Base-by-base conservation (phyloP, 2,329 filamentous ascomycete species). In the Leptographium wingfieldii region DNA sequence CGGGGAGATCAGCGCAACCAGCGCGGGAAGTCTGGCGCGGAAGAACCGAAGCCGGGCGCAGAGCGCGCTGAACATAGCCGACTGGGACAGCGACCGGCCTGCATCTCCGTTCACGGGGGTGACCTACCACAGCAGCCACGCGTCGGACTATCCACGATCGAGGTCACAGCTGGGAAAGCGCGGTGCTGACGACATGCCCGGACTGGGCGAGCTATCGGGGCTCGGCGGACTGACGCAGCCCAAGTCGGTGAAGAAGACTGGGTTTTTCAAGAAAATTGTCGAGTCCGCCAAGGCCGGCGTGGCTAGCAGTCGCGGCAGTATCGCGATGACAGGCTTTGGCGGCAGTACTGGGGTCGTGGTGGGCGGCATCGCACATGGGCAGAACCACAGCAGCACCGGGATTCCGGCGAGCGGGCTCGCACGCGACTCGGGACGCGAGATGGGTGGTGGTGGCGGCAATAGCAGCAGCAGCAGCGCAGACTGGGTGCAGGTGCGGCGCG, bases 401-500 rank as follows among this genome's bases (percentile, higher is more conserved):
- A 72, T 66, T 53, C 64, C 69, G 12, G 7, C 27, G 51, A 27
- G 48, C 25, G 22, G 27, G 11, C n/a, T 53, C 27, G 27, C 27
- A 19, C 51, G 51, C 5, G 51, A 53, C 10, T 14, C 51, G 6
- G 27, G 27, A 9, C 27, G 74, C 56, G 72, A 71, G 54, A 52
- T 53, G 1, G 62, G 48, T n/a, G 7, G 51, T 14, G 6, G 38
- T 14, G 38, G 38, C 38, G 38, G 38, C 38, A 16, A 16, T 14
- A 16, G 38, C 38, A 14, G 38, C 38, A 16, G 22, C 25, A 75
- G 75, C 12, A 76, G 78, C 1, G 80, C 88, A 16, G 92, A 97
- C 70, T 99, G 94, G 92, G 91, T 99, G n/a, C 92, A 97, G 70
- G 91, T 97, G 27, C 87, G 94, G 43, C 84, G 94, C 54, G 95